Percentiles rank a stretch among this genome's conserved stretches.
Conservation (phyloP, 257 asterid species). For the Forsythia suspensa region DNA sequence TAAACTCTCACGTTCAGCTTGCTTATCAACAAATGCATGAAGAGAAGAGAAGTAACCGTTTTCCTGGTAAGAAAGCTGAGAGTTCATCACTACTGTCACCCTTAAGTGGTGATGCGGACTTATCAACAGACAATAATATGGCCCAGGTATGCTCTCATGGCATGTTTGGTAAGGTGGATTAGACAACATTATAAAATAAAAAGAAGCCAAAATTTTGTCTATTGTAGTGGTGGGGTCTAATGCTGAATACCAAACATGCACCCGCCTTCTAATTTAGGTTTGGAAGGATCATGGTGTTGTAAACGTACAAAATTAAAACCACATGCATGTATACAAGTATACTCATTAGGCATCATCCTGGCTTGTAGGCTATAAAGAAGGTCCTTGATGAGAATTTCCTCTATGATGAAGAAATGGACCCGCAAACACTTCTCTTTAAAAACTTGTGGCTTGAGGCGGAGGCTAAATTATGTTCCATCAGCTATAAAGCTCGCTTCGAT, state of each 20-base stretch:
- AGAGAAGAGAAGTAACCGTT: conserved; percentile 21
- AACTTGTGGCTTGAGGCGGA: conserved; percentile 95
- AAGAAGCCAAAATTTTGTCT: neutral
- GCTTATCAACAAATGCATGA: conserved; percentile 27
- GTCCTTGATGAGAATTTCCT: conserved; percentile 76
- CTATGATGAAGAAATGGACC: conserved; percentile 49
- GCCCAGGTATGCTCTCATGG: conserved; percentile 47
- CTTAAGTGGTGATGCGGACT: conserved; percentile 38
- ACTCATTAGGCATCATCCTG: conserved; percentile 11
- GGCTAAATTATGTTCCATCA: conserved; percentile 78
- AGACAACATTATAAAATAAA: neutral
- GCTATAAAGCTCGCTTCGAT: conserved; percentile 76
- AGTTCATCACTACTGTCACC: conserved; percentile 31
- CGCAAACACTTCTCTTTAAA: conserved; percentile 71
- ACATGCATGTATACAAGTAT: neutral
- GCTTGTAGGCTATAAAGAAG: conserved; percentile 69
- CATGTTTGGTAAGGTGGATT: neutral
- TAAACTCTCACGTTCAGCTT: conserved; percentile 23
- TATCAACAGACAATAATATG: conserved; percentile 48
- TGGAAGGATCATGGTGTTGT: neutral
- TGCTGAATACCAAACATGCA: neutral
- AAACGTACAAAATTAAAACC: neutral
- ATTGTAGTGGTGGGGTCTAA: neutral
- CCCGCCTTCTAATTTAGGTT: neutral
- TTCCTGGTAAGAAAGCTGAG: conserved; percentile 42